Base-by-base conservation (phyloP, 2,329 filamentous ascomycete species). In the Waltergamsia citrina region DNA sequence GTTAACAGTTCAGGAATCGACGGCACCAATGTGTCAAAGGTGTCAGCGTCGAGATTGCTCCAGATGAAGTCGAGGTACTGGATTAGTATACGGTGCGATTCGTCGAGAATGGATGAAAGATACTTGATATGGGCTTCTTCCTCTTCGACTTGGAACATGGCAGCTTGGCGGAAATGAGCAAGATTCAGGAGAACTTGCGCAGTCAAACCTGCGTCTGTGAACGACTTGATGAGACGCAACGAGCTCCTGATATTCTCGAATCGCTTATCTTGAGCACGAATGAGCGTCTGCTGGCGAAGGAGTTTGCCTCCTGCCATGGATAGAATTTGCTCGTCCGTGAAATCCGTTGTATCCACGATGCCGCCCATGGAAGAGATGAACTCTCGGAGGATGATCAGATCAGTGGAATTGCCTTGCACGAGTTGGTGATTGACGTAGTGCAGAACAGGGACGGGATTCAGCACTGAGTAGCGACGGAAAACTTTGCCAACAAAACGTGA, bases 281-380 rank as follows among this genome's bases (percentile, higher is more conserved):
- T 73, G 25, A 96, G 70, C 2, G 85, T 93, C 46, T 90, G 83
- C 8, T 79, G 76, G 43, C 85, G 81, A 9, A 98, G 66, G 18
- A 80, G 65, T 33, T 85, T 77, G 11, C 90, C 88, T 40, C 88
- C 90, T 26, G 85, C 85, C 75, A 98, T 87, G 11, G 85, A 87
- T 41, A 85, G 67, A 19, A 94, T 73, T 57, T 95, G 88, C 14
- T 79, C 66, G 45, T 98, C 90, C 20, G 85, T 95, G 49, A 94
- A 90, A 49, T 88, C 85, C 34, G 80, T 74, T 39, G 90, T 81
- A 4, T 88, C 79, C 10, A 90, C 80, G 39, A 98, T 88, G 29
- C 93, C 93, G 14, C 85, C 86, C 92, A 98, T 96, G 3, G 84
- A 85, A 23, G 78, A 78, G 33, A 96, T 82, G 39, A 98, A 73